Conservation (phyloP, 2,329 filamentous ascomycete species). For the Ascochyta fabae region DNA sequence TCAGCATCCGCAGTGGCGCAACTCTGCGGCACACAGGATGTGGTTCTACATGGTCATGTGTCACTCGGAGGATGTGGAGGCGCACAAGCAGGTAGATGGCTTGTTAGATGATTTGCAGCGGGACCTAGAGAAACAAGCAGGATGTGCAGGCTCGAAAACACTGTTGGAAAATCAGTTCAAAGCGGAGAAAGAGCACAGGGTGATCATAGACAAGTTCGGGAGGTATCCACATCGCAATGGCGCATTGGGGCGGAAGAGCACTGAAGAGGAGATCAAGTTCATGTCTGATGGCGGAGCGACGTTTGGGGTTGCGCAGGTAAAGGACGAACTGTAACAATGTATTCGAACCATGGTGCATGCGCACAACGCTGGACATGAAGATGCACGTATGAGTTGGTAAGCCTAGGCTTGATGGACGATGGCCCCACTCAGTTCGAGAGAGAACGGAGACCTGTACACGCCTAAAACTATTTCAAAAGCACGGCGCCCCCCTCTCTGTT, state of each 20-base stretch:
- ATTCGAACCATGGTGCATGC: no score
- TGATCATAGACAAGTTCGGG: slow-evolving; percentile 62
- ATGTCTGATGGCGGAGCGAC: slow-evolving; percentile 54
- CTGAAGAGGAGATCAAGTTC: slow-evolving; percentile 59
- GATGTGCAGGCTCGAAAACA: slow-evolving; percentile 37
- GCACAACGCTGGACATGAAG: no score
- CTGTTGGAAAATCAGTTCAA: slow-evolving; percentile 41
- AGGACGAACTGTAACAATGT: slow-evolving; percentile 6
- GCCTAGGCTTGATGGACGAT: no score
- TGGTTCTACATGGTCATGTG: slow-evolving; percentile 68
- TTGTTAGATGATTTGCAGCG: slow-evolving; percentile 42
- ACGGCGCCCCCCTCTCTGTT: no score
- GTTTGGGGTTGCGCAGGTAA: slow-evolving; percentile 45
- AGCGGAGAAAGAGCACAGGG: slow-evolving; percentile 56
- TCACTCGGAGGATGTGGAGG: slow-evolving; percentile 61
- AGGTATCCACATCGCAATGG: slow-evolving; percentile 66
- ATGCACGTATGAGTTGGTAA: no score
- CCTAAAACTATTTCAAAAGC: no score
- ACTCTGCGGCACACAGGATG: slow-evolving; percentile 50
- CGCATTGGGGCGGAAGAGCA: slow-evolving; percentile 57
- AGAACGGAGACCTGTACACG: no score
- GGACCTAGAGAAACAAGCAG: slow-evolving; percentile 42
- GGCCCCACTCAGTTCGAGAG: no score
- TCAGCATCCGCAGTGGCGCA: slow-evolving; percentile 36
- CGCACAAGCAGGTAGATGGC: slow-evolving; percentile 52